Percentiles rank a stretch among this genome's conserved stretches.
phyloP scores from a whole-genome alignment of 2,329 filamentous ascomycete species.

The Aspergillus quadricinctus region DNA sequence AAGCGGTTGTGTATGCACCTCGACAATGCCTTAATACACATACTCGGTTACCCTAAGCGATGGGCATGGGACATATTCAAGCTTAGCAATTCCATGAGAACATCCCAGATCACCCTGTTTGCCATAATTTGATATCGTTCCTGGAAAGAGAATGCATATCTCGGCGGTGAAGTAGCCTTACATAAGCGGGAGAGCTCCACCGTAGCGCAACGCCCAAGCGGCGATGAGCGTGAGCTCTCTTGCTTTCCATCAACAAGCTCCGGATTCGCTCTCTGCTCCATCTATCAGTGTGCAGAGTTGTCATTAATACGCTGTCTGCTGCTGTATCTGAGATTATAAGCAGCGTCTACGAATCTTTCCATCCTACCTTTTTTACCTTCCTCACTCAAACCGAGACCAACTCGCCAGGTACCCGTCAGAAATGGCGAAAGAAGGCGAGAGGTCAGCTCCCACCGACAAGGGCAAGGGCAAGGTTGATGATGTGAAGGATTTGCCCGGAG shows the following conservation, averaged over 20 bases:
- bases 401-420: conserved; percentile 33
- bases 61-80: not conserved
- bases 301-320: conserved; percentile 1
- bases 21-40: not conserved
- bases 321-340: conserved; percentile 12
- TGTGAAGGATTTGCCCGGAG: conserved; percentile 56
- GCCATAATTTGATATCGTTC: not conserved
- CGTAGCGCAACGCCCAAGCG: conserved; percentile 20
- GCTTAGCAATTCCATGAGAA: not conserved
- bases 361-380: conserved; percentile 2
- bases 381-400: conserved; percentile 16
- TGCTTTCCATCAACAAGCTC: conserved; percentile 25
- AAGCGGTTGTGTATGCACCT: not conserved
- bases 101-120: not conserved
- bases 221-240: conserved; percentile 21
- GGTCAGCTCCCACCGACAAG: conserved; percentile 81
- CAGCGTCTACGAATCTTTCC: conserved; percentile 1
- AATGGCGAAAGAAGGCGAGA: conserved; percentile 94
- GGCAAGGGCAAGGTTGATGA: conserved; percentile 88
- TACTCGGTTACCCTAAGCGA: not conserved
- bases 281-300: conserved; percentile 14
- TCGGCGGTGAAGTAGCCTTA: conserved; percentile 15
- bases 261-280: conserved; percentile 15
- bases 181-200: conserved; percentile 25
- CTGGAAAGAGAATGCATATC: conserved; percentile 1